phyloP scores from a whole-genome alignment of 345 rosid species.

The Acer yangbiense region DNA sequence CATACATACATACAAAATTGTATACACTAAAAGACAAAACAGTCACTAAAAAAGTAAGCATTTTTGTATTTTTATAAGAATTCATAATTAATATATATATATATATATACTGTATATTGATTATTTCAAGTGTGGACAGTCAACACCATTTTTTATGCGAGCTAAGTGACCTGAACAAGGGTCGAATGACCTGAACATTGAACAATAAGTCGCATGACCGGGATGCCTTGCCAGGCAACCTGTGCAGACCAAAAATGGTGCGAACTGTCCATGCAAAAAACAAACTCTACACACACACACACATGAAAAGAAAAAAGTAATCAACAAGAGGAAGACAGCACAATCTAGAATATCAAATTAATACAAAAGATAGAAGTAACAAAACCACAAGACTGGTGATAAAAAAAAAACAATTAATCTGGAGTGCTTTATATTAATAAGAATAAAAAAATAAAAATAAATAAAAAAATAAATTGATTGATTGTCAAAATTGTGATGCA shows the following conservation, averaged over 20 bases:
- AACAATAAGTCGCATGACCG: too few species aligned
- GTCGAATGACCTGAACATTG: neutral
- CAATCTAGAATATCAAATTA: constrained; percentile 1
- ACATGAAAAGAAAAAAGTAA: too few species aligned
- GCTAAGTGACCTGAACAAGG: neutral
- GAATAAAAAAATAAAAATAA: too few species aligned
- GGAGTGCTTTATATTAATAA: too few species aligned
- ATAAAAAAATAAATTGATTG: neutral
- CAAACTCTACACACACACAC: neutral
- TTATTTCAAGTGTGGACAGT: neutral
- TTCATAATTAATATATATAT: too few species aligned
- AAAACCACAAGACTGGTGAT: neutral
- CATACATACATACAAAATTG: neutral
- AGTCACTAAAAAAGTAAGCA: neutral
- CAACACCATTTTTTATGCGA: neutral
- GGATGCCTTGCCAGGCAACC: too few species aligned
- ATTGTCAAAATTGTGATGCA: neutral
- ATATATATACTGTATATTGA: too few species aligned
- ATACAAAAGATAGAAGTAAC: neutral
- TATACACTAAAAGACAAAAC: neutral
- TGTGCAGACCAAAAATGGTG: neutral
- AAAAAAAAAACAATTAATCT: neutral
- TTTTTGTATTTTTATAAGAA: neutral
- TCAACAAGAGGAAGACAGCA: neutral
- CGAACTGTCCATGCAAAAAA: neutral